phyloP scores from a whole-genome alignment of 2,329 filamentous ascomycete species.

The Eutypella sp. region DNA sequence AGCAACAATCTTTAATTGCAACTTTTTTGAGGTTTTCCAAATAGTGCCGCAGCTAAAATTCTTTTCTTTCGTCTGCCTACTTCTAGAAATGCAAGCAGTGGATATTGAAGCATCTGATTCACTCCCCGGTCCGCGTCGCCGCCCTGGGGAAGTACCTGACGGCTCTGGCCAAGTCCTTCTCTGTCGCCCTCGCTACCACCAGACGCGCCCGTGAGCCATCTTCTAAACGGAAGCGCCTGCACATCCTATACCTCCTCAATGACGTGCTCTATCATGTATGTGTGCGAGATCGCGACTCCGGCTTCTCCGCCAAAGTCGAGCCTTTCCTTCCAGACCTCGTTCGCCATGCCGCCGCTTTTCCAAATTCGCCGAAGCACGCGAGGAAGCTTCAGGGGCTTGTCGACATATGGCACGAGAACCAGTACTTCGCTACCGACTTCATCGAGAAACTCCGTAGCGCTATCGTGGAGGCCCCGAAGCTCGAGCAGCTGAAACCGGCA shows the following conservation, averaged over 20 bases:
- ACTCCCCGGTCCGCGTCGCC: slow-evolving; percentile 59
- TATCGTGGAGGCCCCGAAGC: slow-evolving; percentile 36
- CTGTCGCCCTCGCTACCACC: slow-evolving; percentile 22
- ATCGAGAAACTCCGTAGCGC: slow-evolving; percentile 56
- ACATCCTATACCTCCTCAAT: slow-evolving; percentile 73
- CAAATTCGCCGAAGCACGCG: slow-evolving; percentile 60
- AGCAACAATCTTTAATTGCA: slow-evolving; percentile 39
- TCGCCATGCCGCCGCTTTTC: slow-evolving; percentile 50
- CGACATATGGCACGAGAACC: slow-evolving; percentile 63
- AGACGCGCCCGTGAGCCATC: slow-evolving; percentile 44
- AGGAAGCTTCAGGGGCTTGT: slow-evolving; percentile 61
- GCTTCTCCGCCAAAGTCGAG: slow-evolving; percentile 53
- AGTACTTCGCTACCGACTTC: slow-evolving; percentile 53
- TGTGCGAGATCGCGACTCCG: slow-evolving; percentile 41
- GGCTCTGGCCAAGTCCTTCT: slow-evolving; percentile 60
- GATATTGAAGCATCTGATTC: slow-evolving; percentile 68
- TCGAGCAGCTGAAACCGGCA: slow-evolving; percentile 11
- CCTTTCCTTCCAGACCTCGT: slow-evolving; percentile 58
- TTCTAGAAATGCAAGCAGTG: slow-evolving; percentile 81
- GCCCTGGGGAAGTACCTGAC: slow-evolving; percentile 72
- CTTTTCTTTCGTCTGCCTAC: no score
- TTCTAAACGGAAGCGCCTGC: slow-evolving; percentile 63
- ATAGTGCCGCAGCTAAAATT: slow-evolving; percentile 30
- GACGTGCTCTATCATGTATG: slow-evolving; percentile 71
- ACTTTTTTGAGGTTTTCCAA: no score